These are phyloP conservation scores for Lachancea lanzarotensis DNA, from an alignment of 805 yeast species.

Conservation along the genomic window DNA sequence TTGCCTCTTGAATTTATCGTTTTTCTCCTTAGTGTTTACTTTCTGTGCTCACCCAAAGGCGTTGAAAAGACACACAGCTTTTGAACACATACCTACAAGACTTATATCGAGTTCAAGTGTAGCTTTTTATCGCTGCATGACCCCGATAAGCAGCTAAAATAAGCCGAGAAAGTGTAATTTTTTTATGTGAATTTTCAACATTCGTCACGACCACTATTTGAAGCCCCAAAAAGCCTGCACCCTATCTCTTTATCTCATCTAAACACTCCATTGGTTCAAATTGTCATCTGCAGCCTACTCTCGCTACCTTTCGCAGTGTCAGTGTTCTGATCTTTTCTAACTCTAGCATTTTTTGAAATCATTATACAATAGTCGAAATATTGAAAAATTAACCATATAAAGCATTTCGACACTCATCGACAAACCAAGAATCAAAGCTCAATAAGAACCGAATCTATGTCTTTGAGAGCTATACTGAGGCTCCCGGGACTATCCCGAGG, in stretches of 20 bases:
- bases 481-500: not conserved
- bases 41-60: no score
- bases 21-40: no score
- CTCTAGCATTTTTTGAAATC: not conserved
- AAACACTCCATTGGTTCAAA: not conserved
- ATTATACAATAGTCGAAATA: no score
- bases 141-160: no score
- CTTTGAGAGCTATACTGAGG: not conserved
- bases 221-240: not conserved
- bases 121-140: no score
- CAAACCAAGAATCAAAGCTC: not conserved
- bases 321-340: not conserved
- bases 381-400: not conserved
- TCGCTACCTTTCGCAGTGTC: not conserved
- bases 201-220: not conserved
- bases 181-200: not conserved
- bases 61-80: no score
- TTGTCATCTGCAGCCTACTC: not conserved
- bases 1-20: no score
- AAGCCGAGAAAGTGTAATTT: not conserved
- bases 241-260: not conserved
- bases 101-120: no score
- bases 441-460: not conserved
- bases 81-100: no score
- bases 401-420: not conserved